Evolutionary conservation across 1,139 yeast genomes (phyloP).

Genomic region (Blastobotrys proliferans): DNA sequence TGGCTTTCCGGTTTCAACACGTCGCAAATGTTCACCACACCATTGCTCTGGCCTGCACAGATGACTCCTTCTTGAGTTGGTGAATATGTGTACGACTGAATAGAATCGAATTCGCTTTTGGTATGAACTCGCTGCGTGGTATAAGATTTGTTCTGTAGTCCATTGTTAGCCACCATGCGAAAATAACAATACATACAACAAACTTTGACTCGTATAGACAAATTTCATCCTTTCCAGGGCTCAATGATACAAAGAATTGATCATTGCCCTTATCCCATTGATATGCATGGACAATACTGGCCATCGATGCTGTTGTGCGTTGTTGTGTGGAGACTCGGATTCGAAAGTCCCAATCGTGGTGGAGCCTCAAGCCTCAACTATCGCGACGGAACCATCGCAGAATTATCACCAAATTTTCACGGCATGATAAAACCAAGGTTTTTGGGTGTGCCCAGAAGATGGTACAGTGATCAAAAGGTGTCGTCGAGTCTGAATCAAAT

Average conservation of each 20-base stretch:
- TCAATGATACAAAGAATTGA: slow-evolving; percentile 59
- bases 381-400: too few relatives aligned
- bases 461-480: too few relatives aligned
- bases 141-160: slow-evolving; percentile 18
- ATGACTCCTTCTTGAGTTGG: slow-evolving; percentile 45
- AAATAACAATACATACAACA: slow-evolving; percentile 16
- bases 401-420: too few relatives aligned
- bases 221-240: slow-evolving; percentile 67
- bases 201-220: slow-evolving; percentile 51
- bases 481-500: too few relatives aligned
- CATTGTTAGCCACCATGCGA: slow-evolving; percentile 1
- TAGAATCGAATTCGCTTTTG: slow-evolving; percentile 63
- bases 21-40: slow-evolving; percentile 62
- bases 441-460: too few relatives aligned
- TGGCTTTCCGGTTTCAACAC: slow-evolving; percentile 42
- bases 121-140: slow-evolving; percentile 31
- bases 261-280: slow-evolving; percentile 56
- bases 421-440: too few relatives aligned
- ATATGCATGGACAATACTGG: slow-evolving; percentile 47
- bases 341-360: too few relatives aligned
- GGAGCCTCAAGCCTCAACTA: too few relatives aligned
- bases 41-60: slow-evolving; percentile 73
- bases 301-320: too few relatives aligned
- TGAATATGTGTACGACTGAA: slow-evolving; percentile 70
- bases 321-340: too few relatives aligned